Evolutionary conservation across 345 rosid species (phyloP), one percentile per base, ranked within the genome.

Genomic region (Leavenworthia alabamica): DNA sequence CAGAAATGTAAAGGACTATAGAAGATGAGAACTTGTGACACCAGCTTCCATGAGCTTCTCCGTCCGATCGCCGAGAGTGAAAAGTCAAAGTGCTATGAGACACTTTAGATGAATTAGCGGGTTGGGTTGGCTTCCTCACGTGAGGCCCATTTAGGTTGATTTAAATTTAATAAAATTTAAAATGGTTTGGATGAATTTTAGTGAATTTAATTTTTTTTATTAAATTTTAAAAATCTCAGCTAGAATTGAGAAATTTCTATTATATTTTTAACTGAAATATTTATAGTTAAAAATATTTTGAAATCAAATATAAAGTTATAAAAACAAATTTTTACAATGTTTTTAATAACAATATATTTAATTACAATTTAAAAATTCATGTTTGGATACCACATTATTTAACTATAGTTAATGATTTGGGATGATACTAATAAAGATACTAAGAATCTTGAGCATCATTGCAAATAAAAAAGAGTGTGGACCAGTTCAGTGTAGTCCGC

Each of bases 121-220:
- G 45, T 62, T 12, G 63, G 56, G 45, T 62, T 12, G 45, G 64
- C 74, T 56, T 70, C 27, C 22, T 56, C 74, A 47, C 51, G 52
- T 37, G 51, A 70, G 57, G 74, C 74, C 63, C 68, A 60, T 65
- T 40, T 24, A n/a, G n/a, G n/a, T n/a, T n/a, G n/a, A n/a, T n/a
- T n/a, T n/a, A n/a, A n/a, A n/a, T n/a, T n/a, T n/a, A n/a, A n/a
- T n/a, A n/a, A n/a, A n/a, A n/a, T n/a, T n/a, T n/a, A n/a, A n/a
- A n/a, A n/a, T n/a, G n/a, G n/a, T n/a, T n/a, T n/a, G n/a, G n/a
- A n/a, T n/a, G n/a, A n/a, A n/a, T n/a, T n/a, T n/a, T n/a, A n/a
- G n/a, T n/a, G n/a, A n/a, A n/a, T n/a, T n/a, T n/a, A n/a, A n/a
- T n/a, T n/a, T n/a, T n/a, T n/a, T n/a, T n/a, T n/a, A n/a, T n/a